Evolutionary conservation across 2,329 filamentous ascomycete genomes (phyloP), one percentile per base, ranked within the genome.

Genomic region (Phialophora macrospora): DNA sequence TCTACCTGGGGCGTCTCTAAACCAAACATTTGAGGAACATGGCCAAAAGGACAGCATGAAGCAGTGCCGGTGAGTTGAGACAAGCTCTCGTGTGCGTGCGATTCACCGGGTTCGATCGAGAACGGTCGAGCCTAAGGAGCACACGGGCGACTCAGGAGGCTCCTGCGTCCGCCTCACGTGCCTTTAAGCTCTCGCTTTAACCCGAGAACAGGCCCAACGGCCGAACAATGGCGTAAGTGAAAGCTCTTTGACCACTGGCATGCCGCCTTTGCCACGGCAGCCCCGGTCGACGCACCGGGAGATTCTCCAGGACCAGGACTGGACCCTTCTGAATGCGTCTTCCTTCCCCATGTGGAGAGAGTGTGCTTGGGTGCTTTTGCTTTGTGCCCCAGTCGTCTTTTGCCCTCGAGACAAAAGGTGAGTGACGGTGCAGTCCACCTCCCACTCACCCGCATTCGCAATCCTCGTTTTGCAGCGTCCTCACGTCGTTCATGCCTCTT

Each of bases 221-320:
- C 58, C 58, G 58, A 60, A 60, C 11, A 54, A 60, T 60, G 58
- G 58, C 58, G 58, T 60, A 60, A 60, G 8, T 32, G 49, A 24
- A 60, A 54, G 11, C 46, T 48, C 30, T 52, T 32, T 30, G 30
- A 22, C 57, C 57, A 60, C 58, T 60, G 28, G 30, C 58, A 52
- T 34, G 28, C 20, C 58, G 28, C 58, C 30, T 24, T 14, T 30
- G 51, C 58, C 17, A 32, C 14, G 44, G 12, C 24, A 22, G 17
- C 58, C 48, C 58, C 48, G 58, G 58, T 30, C 48, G 38, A 54
- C 44, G 44, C 12, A 51, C 28, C 51, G 44, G 41, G 46, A 60
- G 49, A 60, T 52, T 60, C 44, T 44, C 38, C 56, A 59, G 56
- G 56, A 59, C 24, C 58, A 54, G 48, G 58, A 38, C 26, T 38